Evolutionary conservation across 225 moss, liverwort and hornwort species (phyloP), one percentile per base, ranked within the genome.

Genomic region (Sphagnum contortum): DNA sequence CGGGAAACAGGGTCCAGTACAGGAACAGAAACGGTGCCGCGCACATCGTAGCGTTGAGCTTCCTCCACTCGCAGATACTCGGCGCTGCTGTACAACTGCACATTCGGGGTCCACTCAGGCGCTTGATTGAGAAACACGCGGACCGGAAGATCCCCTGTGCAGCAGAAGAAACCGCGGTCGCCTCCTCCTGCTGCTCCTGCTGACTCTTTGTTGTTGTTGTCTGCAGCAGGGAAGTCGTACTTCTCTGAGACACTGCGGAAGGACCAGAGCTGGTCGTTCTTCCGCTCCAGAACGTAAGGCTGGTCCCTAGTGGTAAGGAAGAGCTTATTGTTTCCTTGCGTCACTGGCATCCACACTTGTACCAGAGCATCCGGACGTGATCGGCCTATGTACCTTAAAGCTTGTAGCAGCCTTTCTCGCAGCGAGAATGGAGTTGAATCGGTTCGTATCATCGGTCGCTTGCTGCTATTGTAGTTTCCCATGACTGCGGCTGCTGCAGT

Each of bases 61-160:
- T 93, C 91, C 69, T 79, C 81, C n/a, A 88, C 83, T 55, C 98
- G 84, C 64, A 84, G 69, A 64, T 93, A 98, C 69, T 98, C 98
- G 57, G 87, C 66, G 45, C 80, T 74, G 6, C 75, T 89, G 71
- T 98, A 98, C 60, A 85, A 98, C 62, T 91, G 91, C 75, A 98
- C 98, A 75, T 98, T 98, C 14, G 98, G 98, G 4, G 98, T 87
- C 98, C 98, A 98, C 62, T 98, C 98, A 7, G 93, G 82, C 49
- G 77, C 76, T 57, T 83, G 86, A 9, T 73, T 75, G 44, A 79
- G 50, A 47, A 86, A 98, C 9, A 98, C 98, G 11, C 98, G 98
- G 3, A 89, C 93, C 0, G 93, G 91, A 47, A 98, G 86, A 29
- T 29, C 29, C 5, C 91, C 91, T 53, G 85, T 71, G 10, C 76